phyloP scores from a whole-genome alignment of 768 basidiomycete genomes.

The Naganishia randhawae region DNA sequence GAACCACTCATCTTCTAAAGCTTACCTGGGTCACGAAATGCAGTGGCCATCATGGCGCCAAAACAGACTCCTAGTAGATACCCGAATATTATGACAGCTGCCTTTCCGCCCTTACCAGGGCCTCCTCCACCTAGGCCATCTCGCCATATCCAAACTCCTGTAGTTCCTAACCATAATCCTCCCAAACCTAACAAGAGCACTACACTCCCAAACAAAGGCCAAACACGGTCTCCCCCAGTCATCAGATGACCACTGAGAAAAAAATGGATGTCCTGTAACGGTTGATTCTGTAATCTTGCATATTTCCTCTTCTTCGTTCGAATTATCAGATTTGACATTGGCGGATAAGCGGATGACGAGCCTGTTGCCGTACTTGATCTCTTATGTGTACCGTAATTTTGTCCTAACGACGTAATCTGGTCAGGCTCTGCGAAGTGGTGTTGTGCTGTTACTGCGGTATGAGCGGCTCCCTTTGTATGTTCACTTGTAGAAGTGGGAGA shows the following conservation, averaged over 20 bases:
- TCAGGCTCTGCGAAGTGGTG: not conserved
- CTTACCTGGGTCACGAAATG: constrained; percentile 41
- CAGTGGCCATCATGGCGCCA: constrained; percentile 38
- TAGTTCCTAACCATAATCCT: constrained; percentile 82
- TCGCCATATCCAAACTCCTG: constrained; percentile 83
- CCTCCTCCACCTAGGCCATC: constrained; percentile 57
- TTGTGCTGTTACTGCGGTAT: not conserved
- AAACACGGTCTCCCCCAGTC: constrained; percentile 79
- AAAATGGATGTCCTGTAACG: constrained; percentile 53
- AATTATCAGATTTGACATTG: not conserved
- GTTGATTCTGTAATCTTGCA: constrained; percentile 36
- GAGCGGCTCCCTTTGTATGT: not conserved
- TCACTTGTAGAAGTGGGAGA: not conserved
- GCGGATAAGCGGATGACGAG: not conserved
- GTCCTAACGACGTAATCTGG: not conserved
- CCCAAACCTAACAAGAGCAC: constrained; percentile 63
- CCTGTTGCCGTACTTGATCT: not conserved
- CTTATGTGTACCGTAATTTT: not conserved
- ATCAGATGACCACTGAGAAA: constrained; percentile 68
- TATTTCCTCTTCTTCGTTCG: constrained; percentile 30
- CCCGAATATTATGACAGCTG: constrained; percentile 56
- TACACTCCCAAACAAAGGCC: constrained; percentile 71
- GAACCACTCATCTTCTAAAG: not conserved
- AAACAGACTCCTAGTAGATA: constrained; percentile 38
- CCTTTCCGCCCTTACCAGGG: constrained; percentile 61